phyloP scores from a whole-genome alignment of 495 filamentous ascomycete species.

The Acidiella bohemica region DNA sequence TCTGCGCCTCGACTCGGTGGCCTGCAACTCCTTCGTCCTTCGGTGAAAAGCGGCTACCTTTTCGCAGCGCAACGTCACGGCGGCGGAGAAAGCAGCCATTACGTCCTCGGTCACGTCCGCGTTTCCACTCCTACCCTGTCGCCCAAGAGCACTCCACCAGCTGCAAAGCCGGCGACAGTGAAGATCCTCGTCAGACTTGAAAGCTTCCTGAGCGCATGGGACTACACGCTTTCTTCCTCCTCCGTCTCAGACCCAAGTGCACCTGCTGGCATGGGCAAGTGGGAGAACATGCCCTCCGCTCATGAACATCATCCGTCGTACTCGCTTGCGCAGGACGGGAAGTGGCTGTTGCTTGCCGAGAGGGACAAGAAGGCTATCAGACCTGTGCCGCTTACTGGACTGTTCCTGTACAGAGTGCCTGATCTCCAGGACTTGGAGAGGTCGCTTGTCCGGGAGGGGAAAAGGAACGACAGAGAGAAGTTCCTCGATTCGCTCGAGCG shows the following conservation, averaged over 20 bases:
- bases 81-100: slow-evolving; percentile 6
- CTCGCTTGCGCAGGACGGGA: slow-evolving; percentile 6
- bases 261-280: slow-evolving; percentile 5
- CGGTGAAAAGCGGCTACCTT: slow-evolving; percentile 6
- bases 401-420: slow-evolving; percentile 13
- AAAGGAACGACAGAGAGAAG: too few species aligned
- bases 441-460: not conserved
- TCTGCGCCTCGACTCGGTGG: slow-evolving; percentile 13
- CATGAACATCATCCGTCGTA: slow-evolving; percentile 14
- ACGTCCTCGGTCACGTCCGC: slow-evolving; percentile 9
- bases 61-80: slow-evolving; percentile 12
- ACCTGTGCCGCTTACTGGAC: slow-evolving; percentile 4
- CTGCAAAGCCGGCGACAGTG: slow-evolving; percentile 2
- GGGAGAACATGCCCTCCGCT: slow-evolving; percentile 14
- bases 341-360: slow-evolving; percentile 10
- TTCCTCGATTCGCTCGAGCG: too few species aligned
- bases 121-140: not conserved
- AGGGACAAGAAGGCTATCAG: slow-evolving; percentile 8
- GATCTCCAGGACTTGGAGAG: not conserved
- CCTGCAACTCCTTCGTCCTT: slow-evolving; percentile 12
- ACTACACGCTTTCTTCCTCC: slow-evolving; percentile 4
- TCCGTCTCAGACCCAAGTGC: too few species aligned
- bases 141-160: not conserved
- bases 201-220: slow-evolving; percentile 10
- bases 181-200: slow-evolving; percentile 6